Evolutionary conservation across 148 eudicot species (phyloP), one percentile per base, ranked within the genome.

Genomic region (Cornus kousa): DNA sequence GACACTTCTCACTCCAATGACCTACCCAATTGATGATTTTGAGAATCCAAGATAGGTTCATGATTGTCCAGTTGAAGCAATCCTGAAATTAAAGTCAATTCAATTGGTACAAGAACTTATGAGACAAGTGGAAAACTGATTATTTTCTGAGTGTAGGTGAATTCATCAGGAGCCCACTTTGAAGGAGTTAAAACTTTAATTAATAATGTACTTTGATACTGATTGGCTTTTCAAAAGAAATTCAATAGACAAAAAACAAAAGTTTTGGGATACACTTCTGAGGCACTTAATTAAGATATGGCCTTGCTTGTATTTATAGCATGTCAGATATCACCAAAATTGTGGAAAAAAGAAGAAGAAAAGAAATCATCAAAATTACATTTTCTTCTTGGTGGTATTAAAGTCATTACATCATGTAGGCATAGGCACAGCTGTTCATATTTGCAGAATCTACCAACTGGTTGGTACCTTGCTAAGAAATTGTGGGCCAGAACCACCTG

Each of bases 381-480:
- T 19, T 31, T 28, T 7, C 28, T 28, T 28, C 28, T 46, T 31
- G 31, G 50, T 39, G 37, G 53, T 70, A 4, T 74, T 35, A 13
- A 55, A n/a, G 75, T 80, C 64, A 20, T 46, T 77, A 19, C 57
- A 70, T 70, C 68, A 60, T 73, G n/a, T 69, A 80, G 75, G 75
- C 70, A 59, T 67, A 40, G 68, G 50, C 50, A 65, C 67, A 68
- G 20, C 16, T 33, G 64, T 19, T 31, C 46, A 2, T 22, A 28
- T 43, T 62, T 57, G 22, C 39, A 4, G 60, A 71, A 60, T 71
- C 28, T 33, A 46, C 62, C 50, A 5, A 65, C 67, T 57, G 68
- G 60, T 80, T 24, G 74, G 39, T 50, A 43, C 48, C 48, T 43
- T 43, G 48, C 20, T 62, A 24, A 28, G 68, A 68, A 74, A 69